Base-by-base conservation (phyloP, 305 asterid genomes). In the Fraxinus paxiana region DNA sequence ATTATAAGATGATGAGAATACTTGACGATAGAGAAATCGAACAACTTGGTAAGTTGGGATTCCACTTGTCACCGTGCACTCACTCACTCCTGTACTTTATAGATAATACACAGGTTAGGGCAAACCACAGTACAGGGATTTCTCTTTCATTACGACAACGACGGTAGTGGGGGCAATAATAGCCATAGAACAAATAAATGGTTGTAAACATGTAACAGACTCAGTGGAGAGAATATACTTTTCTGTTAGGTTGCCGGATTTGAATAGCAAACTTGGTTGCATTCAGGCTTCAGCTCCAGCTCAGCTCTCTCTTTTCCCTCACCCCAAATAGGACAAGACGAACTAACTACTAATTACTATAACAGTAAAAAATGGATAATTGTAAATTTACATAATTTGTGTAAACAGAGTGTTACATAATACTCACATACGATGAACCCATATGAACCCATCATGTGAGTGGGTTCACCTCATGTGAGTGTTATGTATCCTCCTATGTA, bases 11-110 rank as follows among this genome's bases (percentile, higher is more conserved):
- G 5, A 41, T 5, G 75, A 82, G 78, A 70, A 82, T 70, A 82
- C 81, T 82, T 82, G 79, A 34, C 26, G 75, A 82, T 38, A 24
- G 48, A 54, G 78, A 71, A 82, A 77, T 20, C 4, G 75, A 54
- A 71, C 54, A 26, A 35, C 59, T 56, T 56, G 67, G 51, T 56
- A 5, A 2, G 46, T 67, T 12, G 75, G 76, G 81, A 17, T 7
- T 78, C 79, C 79, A 67, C 3, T 67, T 26, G 7, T 4, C 10
- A 67, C 20, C 6, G 17, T 12, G 18, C 73, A 7, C 28, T 18
- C 31, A 20, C 30, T 18, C 30, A 20, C 70, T 17, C 70, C 67
- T 6, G 12, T 18, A n/a, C 8, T 56, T 56, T n/a, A 22, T 22
- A 9, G 70, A 61, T 18, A 61, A 22, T 61, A 6, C 31, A 22